Evolutionary conservation across 2,329 filamentous ascomycete genomes (phyloP).

Genomic region (Apiospora marii): DNA sequence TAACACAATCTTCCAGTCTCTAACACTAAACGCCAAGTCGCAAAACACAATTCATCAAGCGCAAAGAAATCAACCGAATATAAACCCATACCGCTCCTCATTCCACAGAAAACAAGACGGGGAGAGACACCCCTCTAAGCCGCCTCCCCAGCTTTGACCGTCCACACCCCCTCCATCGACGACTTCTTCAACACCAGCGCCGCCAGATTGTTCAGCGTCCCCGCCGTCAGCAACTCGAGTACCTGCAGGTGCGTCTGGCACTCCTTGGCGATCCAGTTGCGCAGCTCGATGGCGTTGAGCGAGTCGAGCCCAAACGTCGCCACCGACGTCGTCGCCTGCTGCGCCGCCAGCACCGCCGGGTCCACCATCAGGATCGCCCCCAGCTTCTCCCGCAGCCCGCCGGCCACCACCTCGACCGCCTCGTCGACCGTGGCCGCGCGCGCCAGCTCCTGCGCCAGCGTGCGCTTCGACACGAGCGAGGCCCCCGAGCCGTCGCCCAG

Average conservation of each 20-base stretch:
- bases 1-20: background rate
- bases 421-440: constrained; percentile 46
- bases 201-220: constrained; percentile 38
- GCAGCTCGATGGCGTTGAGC: constrained; percentile 58
- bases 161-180: constrained; percentile 8
- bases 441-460: constrained; percentile 45
- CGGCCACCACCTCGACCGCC: constrained; percentile 52
- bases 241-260: constrained; percentile 61
- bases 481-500: constrained; percentile 44
- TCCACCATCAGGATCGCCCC: constrained; percentile 57
- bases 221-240: constrained; percentile 61
- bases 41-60: no score
- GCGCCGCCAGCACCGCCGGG: constrained; percentile 54
- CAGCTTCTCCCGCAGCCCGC: constrained; percentile 56
- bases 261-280: constrained; percentile 58
- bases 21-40: background rate
- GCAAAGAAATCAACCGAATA: no score
- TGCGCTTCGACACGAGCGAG: constrained; percentile 45
- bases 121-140: background rate
- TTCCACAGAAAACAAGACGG: background rate
- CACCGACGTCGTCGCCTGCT: constrained; percentile 15
- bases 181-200: constrained; percentile 20
- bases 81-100: background rate
- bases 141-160: background rate
- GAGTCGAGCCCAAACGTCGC: constrained; percentile 52